phyloP scores from a whole-genome alignment of 2,329 filamentous ascomycete species.

The Fusarium zealandicum region DNA sequence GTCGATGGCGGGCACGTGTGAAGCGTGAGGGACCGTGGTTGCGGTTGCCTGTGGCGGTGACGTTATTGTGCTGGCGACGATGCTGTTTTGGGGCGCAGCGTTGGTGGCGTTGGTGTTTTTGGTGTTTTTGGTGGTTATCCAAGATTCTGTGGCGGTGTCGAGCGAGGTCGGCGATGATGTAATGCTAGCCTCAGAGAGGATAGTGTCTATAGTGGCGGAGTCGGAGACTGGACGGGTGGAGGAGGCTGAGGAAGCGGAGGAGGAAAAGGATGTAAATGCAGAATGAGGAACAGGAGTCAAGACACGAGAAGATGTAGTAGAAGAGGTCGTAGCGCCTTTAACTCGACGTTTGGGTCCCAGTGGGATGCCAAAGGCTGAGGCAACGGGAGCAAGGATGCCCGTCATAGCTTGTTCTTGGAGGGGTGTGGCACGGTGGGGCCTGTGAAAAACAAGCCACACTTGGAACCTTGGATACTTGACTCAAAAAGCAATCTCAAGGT shows the following conservation, averaged over 20 bases:
- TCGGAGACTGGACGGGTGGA: slow-evolving; percentile 15
- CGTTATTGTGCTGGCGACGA: slow-evolving; percentile 20
- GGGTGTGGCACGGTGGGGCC: slow-evolving; percentile 33
- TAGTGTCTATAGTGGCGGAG: slow-evolving; percentile 30
- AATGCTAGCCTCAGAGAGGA: slow-evolving; percentile 31
- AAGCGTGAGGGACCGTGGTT: slow-evolving; percentile 19
- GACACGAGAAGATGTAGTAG: slow-evolving; percentile 22
- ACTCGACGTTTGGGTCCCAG: slow-evolving; percentile 39
- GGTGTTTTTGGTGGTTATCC: slow-evolving; percentile 28
- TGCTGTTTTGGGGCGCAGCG: slow-evolving; percentile 13
- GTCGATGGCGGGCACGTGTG: slow-evolving; percentile 9
- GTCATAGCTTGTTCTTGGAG: slow-evolving; percentile 39
- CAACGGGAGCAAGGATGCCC: slow-evolving; percentile 43
- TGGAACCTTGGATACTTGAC: slow-evolving; percentile 19
- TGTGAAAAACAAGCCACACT: slow-evolving; percentile 26
- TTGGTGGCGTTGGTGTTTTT: slow-evolving; percentile 22
- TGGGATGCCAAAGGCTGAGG: slow-evolving; percentile 47
- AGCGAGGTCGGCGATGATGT: slow-evolving; percentile 28
- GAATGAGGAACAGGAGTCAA: slow-evolving; percentile 18
- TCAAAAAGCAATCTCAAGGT: neutral
- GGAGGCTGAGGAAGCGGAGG: slow-evolving; percentile 8
- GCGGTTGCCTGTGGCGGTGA: slow-evolving; percentile 9
- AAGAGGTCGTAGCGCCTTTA: slow-evolving; percentile 32
- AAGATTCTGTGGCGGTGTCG: slow-evolving; percentile 2
- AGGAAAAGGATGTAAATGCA: slow-evolving; percentile 21